Conservation (phyloP, 257 asterid genomes). For the Nicotiana attenuata region DNA sequence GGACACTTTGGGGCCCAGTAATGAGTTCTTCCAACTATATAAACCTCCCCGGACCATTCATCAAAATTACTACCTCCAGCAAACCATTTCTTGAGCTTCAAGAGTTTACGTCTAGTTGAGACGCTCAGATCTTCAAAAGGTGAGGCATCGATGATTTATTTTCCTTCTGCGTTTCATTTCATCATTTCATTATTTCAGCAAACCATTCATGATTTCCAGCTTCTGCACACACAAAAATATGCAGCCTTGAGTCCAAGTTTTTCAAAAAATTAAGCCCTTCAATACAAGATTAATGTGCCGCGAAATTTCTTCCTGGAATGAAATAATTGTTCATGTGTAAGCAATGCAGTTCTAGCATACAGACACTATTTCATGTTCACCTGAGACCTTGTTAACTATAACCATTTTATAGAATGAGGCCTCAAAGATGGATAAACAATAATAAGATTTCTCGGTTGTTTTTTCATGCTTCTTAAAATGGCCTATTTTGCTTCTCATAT, state of each 20-base stretch:
- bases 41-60: constrained; percentile 34
- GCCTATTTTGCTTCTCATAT: neutral
- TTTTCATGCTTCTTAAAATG: neutral
- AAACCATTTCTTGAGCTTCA: constrained; percentile 6
- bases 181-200: no score
- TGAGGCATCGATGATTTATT: neutral
- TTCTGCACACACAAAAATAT: neutral
- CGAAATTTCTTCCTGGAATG: neutral
- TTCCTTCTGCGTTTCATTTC: neutral
- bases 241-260: neutral
- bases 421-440: neutral
- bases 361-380: neutral
- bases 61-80: constrained; percentile 29
- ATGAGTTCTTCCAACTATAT: constrained; percentile 32
- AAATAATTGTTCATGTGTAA: neutral
- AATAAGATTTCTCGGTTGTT: neutral
- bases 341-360: neutral
- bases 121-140: neutral
- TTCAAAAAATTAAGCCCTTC: neutral
- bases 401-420: no score
- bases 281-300: neutral
- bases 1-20: constrained; percentile 35
- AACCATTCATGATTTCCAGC: neutral
- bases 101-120: neutral
- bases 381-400: no score